Conservation (phyloP, 768 basidiomycete genomes). For the Lactarius trivialis region DNA sequence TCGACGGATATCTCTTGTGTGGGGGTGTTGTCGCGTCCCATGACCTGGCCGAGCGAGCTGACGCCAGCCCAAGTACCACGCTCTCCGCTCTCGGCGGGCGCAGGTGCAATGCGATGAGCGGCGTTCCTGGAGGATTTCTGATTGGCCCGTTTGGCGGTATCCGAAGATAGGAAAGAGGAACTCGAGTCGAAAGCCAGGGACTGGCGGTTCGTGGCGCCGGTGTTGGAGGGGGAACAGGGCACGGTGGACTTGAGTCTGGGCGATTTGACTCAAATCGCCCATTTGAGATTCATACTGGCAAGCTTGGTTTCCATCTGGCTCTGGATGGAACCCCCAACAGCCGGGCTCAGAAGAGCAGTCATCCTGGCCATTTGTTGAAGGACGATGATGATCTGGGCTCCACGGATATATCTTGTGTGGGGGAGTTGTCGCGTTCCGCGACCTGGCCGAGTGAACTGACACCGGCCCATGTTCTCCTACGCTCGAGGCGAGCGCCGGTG, state of each 20-base stretch:
- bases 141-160: no score
- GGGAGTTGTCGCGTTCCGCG: conserved; percentile 61
- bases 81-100: no score
- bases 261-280: no score
- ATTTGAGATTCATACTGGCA: conserved; percentile 72
- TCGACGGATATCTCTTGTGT: conserved; percentile 54
- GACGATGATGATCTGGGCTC: conserved; percentile 23
- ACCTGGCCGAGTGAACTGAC: conserved; percentile 71
- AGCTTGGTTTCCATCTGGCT: conserved; percentile 96
- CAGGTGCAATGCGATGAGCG: no score
- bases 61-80: no score
- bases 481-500: conserved; percentile 63
- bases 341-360: no score
- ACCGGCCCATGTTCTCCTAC: conserved; percentile 50
- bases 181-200: no score
- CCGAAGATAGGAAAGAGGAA: conserved; percentile 41
- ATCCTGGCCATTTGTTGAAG: conserved; percentile 34
- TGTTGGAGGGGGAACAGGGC: conserved; percentile 62
- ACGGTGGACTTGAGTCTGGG: conserved; percentile 88
- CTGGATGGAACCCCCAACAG: conserved; percentile 90
- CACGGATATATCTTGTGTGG: conserved; percentile 56
- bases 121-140: no score
- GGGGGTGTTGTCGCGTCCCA: conserved; percentile 60
- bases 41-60: conserved; percentile 83
- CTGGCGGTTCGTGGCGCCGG: conserved; percentile 13